phyloP scores from a whole-genome alignment of 73 alveolate genomes.

The Symbiodinium natans region DNA sequence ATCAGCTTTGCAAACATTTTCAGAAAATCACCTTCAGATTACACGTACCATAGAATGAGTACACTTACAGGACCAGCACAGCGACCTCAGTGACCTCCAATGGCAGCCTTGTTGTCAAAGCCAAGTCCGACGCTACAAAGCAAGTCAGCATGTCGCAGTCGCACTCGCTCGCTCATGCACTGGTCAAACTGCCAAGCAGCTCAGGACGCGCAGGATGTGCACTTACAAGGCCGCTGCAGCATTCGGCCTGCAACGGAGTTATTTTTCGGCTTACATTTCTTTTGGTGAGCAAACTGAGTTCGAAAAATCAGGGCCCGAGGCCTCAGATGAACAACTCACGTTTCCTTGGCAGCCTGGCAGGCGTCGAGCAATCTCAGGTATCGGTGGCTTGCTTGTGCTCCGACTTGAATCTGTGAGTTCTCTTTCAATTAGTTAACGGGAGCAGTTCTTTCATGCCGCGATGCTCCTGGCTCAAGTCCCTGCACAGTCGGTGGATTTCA shows the following conservation, averaged over 20 bases:
- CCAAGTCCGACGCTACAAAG: background rate
- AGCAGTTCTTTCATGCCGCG: no score
- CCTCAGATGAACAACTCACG: background rate
- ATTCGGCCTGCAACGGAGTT: no score
- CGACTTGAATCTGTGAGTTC: background rate
- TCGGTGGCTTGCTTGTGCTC: background rate
- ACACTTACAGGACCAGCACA: background rate
- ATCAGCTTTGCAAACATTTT: no score
- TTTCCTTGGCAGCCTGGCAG: background rate
- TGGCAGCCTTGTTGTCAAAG: background rate
- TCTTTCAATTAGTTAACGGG: no score
- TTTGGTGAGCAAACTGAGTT: no score
- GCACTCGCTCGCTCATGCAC: no score
- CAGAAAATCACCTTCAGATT: no score
- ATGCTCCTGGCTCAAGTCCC: no score
- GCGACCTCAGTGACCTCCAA: background rate
- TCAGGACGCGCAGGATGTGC: background rate
- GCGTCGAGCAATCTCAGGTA: constrained; percentile 1
- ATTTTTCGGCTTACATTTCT: no score
- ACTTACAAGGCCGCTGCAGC: background rate
- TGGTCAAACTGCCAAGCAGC: background rate
- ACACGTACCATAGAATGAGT: no score
- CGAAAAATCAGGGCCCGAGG: no score
- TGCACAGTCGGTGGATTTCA: no score
- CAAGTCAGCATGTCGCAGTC: background rate